These are phyloP conservation scores for Francoa sonchifolia DNA, from an alignment of 441 rosid species.

Conservation along the genomic window DNA sequence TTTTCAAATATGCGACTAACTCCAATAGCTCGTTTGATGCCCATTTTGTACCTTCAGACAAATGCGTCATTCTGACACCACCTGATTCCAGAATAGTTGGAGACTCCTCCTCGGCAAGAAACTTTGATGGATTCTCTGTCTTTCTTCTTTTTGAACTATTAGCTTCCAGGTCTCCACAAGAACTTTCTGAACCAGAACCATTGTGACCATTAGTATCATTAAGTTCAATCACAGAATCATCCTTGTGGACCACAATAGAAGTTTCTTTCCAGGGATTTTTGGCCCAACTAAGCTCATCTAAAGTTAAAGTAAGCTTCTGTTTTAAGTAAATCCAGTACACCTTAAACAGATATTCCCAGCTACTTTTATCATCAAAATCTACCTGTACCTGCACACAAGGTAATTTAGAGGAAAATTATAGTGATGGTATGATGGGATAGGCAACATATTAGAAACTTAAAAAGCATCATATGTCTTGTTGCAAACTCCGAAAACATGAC, in stretches of 20 bases:
- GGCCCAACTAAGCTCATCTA: slow-evolving; percentile 53
- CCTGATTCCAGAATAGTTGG: slow-evolving; percentile 15
- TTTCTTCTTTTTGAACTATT: slow-evolving; percentile 48
- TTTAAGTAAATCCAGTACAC: slow-evolving; percentile 77
- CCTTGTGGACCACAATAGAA: slow-evolving; percentile 21
- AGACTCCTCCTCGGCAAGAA: slow-evolving; percentile 19
- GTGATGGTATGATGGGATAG: slow-evolving; percentile 2
- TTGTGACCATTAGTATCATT: slow-evolving; percentile 18
- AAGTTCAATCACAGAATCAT: slow-evolving; percentile 22
- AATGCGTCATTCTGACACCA: slow-evolving; percentile 21
- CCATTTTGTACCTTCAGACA: slow-evolving; percentile 40
- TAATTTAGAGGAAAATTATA: slow-evolving; percentile 1
- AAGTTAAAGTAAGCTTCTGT: slow-evolving; percentile 56
- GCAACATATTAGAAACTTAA: not conserved
- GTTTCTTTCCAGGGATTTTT: slow-evolving; percentile 51
- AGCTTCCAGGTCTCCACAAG: slow-evolving; percentile 26
- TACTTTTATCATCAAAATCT: slow-evolving; percentile 92
- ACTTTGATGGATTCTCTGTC: slow-evolving; percentile 22
- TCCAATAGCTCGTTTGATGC: slow-evolving; percentile 85
- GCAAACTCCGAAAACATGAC: not conserved
- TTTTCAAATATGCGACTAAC: slow-evolving; percentile 70
- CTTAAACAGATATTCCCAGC: slow-evolving; percentile 99
- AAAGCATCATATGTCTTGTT: not conserved
- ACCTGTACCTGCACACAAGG: slow-evolving; percentile 87
- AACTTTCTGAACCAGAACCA: slow-evolving; percentile 20